Evolutionary conservation across 2,329 filamentous ascomycete genomes (phyloP).

Genomic region (Colletotrichum sp.): DNA sequence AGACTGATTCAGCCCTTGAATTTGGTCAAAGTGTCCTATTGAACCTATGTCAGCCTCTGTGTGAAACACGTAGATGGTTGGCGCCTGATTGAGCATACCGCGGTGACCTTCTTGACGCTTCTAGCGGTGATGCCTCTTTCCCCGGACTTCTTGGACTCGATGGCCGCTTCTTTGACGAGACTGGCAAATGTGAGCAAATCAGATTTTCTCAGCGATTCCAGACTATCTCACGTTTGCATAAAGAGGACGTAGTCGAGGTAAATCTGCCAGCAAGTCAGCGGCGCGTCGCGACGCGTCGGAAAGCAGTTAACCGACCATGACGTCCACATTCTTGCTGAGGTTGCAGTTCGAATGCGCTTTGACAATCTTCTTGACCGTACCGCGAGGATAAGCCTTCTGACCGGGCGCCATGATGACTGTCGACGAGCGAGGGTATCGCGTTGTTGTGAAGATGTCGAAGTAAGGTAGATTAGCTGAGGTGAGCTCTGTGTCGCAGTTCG

Average conservation of each 20-base stretch:
- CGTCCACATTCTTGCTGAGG: slow-evolving; percentile 84
- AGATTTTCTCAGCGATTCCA: neutral
- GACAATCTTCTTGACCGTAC: slow-evolving; percentile 85
- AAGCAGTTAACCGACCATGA: slow-evolving; percentile 65
- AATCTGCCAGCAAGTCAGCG: slow-evolving; percentile 59
- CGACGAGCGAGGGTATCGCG: neutral
- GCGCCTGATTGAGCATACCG: slow-evolving; percentile 54
- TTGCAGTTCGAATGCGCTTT: slow-evolving; percentile 86
- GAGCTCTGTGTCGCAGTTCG: neutral
- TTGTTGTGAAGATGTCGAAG: neutral
- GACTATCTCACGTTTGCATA: slow-evolving; percentile 69
- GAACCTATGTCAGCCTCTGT: neutral
- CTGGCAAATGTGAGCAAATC: neutral
- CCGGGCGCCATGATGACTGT: slow-evolving; percentile 59
- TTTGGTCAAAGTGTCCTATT: slow-evolving; percentile 68
- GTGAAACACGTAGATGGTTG: neutral
- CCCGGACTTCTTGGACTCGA: slow-evolving; percentile 75
- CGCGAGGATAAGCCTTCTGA: slow-evolving; percentile 82
- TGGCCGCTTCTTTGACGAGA: slow-evolving; percentile 79
- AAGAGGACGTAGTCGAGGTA: slow-evolving; percentile 87
- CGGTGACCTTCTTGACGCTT: slow-evolving; percentile 78
- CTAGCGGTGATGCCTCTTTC: slow-evolving; percentile 77
- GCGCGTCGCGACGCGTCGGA: slow-evolving; percentile 28
- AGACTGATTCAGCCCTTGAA: slow-evolving; percentile 60
- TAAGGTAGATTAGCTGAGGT: neutral